Base-by-base conservation (phyloP, 257 asterid genomes). In the Capsicum chinense region DNA sequence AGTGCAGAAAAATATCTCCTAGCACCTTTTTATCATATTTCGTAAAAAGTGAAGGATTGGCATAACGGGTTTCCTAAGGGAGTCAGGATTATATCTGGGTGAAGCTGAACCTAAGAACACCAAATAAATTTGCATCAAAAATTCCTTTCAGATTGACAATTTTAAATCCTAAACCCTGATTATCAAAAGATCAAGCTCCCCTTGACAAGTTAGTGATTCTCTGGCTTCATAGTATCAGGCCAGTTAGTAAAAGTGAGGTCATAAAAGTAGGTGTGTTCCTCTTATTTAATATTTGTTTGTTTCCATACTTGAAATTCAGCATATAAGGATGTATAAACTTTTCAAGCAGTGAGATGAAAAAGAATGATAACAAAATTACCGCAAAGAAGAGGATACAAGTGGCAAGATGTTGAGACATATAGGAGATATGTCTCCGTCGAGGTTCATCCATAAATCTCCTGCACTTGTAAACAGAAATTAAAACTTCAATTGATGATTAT, bases 381-480 rank as follows among this genome's bases (percentile, higher is more conserved):
- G 85, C 80, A 87, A 85, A 82, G 91, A 90, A 80, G 93, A 88
- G 88, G 81, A 86, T 87, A 92, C 95, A 85, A 93, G 95, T 70
- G 95, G 97, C 87, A 94, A 86, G 85, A 93, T 88, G 87, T 93
- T 93, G 68, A 94, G 86, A 90, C 97, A 93, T 86, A 94, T 89
- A 82, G 98, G 98, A 85, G 98, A 94, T 88, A 94, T 91, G 87
- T 91, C 92, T 66, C 98, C 98, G 86, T 94, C 98, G 47, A 93
- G 96, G 91, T 93, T 94, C 97, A 92, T 94, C 98, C 98, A 94
- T 70, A 94, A 86, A 88, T 94, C 94, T 59, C 98, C 98, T 94
- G 89, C 87, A 90, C 47, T 69, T 86, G 56, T 73, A 67, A 78
- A 79, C 62, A 85, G 37, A 42, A 81, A 52, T 17, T 33, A 9